These are phyloP conservation scores for Auricularia cornea DNA, from an alignment of 768 basidiomycete genomes.

Conservation along the genomic window DNA sequence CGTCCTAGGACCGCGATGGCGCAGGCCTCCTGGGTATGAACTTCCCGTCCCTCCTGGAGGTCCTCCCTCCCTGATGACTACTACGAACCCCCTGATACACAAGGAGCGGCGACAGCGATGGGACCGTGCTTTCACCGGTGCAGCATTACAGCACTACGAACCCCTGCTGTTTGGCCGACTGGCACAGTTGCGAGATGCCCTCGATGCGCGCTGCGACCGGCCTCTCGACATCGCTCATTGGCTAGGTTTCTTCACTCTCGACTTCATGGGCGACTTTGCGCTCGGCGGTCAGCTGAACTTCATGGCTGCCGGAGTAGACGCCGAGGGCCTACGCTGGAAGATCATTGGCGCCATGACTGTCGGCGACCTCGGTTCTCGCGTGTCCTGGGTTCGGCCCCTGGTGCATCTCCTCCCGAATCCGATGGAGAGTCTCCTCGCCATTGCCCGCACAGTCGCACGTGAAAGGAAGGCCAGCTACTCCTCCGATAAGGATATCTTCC, in stretches of 20 bases:
- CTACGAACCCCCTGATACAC: not conserved
- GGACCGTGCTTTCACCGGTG: not conserved
- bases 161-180: not conserved
- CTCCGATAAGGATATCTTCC: slow-evolving; percentile 3
- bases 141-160: not conserved
- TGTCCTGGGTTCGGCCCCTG: slow-evolving; percentile 1
- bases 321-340: not conserved
- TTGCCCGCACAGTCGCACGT: not conserved
- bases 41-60: not conserved
- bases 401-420: not conserved
- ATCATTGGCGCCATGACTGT: not conserved
- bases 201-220: not conserved
- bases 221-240: not conserved
- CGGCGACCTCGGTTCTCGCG: not conserved
- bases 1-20: not conserved
- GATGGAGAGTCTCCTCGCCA: not conserved
- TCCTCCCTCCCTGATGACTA: not conserved
- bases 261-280: slow-evolving; percentile 8
- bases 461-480: not conserved
- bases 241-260: not conserved
- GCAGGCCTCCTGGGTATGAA: not conserved
- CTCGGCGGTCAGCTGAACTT: slow-evolving; percentile 5
- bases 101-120: not conserved
- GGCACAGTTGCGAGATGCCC: not conserved
- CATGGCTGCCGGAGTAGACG: not conserved